These are phyloP conservation scores for Plasmodium malariae DNA, from an alignment of 169 alveolate genomes.

Conservation along the genomic window DNA sequence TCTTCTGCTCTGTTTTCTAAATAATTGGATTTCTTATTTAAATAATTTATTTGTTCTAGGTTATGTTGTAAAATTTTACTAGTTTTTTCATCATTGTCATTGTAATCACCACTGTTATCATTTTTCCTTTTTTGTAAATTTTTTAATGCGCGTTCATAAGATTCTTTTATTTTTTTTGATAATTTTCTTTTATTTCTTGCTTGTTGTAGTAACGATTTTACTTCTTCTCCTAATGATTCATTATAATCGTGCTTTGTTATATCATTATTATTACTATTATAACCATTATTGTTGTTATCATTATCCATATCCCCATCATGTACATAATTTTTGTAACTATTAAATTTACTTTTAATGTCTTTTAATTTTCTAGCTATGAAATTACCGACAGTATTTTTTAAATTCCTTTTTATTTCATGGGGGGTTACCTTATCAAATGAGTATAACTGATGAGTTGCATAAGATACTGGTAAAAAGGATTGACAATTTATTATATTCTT, in stretches of 20 bases:
- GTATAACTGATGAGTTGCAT: slow-evolving; percentile 61
- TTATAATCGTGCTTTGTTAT: slow-evolving; percentile 9
- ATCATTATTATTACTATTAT: background rate
- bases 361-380: slow-evolving; percentile 48
- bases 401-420: slow-evolving; percentile 43
- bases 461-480: slow-evolving; percentile 47
- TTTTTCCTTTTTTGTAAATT: slow-evolving; percentile 28
- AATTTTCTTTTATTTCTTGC: slow-evolving; percentile 46
- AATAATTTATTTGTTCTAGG: slow-evolving; percentile 57
- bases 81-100: slow-evolving; percentile 30
- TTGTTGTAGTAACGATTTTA: slow-evolving; percentile 39
- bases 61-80: slow-evolving; percentile 54
- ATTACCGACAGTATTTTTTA: slow-evolving; percentile 38
- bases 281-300: background rate
- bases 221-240: slow-evolving; percentile 57
- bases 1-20: slow-evolving; percentile 60
- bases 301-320: background rate
- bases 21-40: slow-evolving; percentile 56
- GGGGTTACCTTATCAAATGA: slow-evolving; percentile 45
- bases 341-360: slow-evolving; percentile 26
- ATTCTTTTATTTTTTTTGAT: slow-evolving; percentile 50
- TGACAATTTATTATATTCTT: slow-evolving; percentile 26
- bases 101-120: background rate
- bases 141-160: slow-evolving; percentile 65
- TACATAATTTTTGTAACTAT: slow-evolving; percentile 11